Percentiles rank a stretch among this genome's conserved stretches.
Conservation (phyloP, 2,329 filamentous ascomycete species). For the Paracoccidioides brasiliensis region DNA sequence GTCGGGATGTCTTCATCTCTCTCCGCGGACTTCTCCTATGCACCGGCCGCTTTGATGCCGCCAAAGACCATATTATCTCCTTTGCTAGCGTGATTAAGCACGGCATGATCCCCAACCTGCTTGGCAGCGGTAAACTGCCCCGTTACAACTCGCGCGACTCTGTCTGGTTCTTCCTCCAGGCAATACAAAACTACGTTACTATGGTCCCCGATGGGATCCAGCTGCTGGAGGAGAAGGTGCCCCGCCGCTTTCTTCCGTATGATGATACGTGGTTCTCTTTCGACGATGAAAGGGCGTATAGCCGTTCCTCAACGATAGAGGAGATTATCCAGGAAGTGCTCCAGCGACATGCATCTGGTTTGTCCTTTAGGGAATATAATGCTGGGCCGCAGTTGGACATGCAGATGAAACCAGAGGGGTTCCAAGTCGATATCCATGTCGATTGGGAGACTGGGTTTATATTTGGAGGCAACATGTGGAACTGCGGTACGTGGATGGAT, state of each 20-base stretch:
- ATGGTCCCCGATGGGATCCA: constrained; percentile 64
- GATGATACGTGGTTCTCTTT: constrained; percentile 88
- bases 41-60: constrained; percentile 76
- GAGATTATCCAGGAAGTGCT: constrained; percentile 89
- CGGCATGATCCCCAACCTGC: constrained; percentile 91
- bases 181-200: constrained; percentile 81
- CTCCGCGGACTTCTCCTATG: constrained; percentile 82
- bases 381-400: constrained; percentile 76
- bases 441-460: constrained; percentile 88
- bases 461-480: constrained; percentile 84
- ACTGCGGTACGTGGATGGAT: constrained; percentile 99
- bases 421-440: constrained; percentile 79
- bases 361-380: constrained; percentile 90
- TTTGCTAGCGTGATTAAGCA: constrained; percentile 96
- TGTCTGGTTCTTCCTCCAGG: constrained; percentile 94
- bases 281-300: constrained; percentile 75
- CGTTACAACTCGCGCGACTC: constrained; percentile 95
- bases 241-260: constrained; percentile 80
- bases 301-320: constrained; percentile 64
- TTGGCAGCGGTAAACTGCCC: constrained; percentile 72
- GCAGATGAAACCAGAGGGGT: constrained; percentile 87
- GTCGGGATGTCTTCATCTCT: constrained; percentile 92
- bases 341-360: constrained; percentile 77
- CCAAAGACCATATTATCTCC: constrained; percentile 83
- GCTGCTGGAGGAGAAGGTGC: constrained; percentile 63